Evolutionary conservation across 148 eudicot genomes (phyloP), one percentile per base, ranked within the genome.

Genomic region (Vaccinium macrocarpon): DNA sequence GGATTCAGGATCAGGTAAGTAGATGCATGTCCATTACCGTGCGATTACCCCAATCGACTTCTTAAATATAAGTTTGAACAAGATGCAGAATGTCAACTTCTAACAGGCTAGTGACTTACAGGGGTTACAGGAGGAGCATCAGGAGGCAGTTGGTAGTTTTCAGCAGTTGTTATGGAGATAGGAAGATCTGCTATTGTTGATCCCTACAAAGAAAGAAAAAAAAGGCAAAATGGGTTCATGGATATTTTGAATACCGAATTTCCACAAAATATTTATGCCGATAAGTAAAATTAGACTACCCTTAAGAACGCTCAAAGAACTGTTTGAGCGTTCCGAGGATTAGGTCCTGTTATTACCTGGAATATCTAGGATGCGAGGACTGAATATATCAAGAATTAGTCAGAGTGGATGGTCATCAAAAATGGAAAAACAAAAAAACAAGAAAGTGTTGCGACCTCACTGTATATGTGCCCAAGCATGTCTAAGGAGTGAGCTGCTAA

Each of bases 121-220:
- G 56, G 79, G 61, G 8, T 80, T 10, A 83, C 51, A 9, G 85
- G 85, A 85, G 84, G 83, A 62, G 91, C 92, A 78, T 84, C 84
- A 46, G 91, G 89, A 84, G 91, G 92, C 66, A 89, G 87, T 74
- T 87, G 87, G 78, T 91, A 91, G 68, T 87, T 76, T 75, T 87
- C 88, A 21, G 71, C 86, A n/a, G 85, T 88, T 19, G 84, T 87
- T 81, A 91, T 85, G 14, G 86, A 80, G 48, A 89, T 85, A 6
- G 92, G n/a, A 23, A 64, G 85, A 79, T 89, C 87, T 38, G 61
- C 87, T 72, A 91, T 86, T 5, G 82, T 84, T 25, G 90, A 85
- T 84, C 89, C 92, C 92, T 90, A 80, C 32, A 55, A 25, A 23
- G 50, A 81, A 46, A 27, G 50, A 81, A 46, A 5, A 4, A 49